Evolutionary conservation across 2,329 filamentous ascomycete species (phyloP).

Genomic region (Huntiella bhutanensis): DNA sequence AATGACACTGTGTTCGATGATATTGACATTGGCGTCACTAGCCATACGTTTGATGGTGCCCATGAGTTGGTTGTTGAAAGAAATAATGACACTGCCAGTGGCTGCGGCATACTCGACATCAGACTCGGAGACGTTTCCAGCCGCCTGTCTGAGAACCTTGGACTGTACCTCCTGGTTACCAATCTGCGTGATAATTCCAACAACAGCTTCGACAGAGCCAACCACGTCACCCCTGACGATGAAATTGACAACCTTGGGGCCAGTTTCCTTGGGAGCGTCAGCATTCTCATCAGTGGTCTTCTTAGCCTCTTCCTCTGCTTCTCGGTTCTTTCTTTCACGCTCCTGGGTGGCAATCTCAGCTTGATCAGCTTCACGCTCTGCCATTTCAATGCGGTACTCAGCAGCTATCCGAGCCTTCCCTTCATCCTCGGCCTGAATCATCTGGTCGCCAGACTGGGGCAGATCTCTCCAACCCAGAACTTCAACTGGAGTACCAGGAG

Average conservation of each 20-base stretch:
- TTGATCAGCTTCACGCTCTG: conserved; percentile 54
- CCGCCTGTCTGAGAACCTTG: conserved; percentile 55
- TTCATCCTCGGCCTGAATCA: conserved; percentile 67
- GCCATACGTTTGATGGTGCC: conserved; percentile 51
- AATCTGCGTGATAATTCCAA: conserved; percentile 54
- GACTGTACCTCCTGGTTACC: conserved; percentile 72
- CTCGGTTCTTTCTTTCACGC: conserved; percentile 38
- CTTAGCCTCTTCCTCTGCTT: conserved; percentile 21
- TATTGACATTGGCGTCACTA: conserved; percentile 48
- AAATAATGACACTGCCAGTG: conserved; percentile 58
- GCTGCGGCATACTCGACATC: conserved; percentile 75
- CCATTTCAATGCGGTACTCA: conserved; percentile 53
- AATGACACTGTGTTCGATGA: conserved; percentile 75
- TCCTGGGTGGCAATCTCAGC: conserved; percentile 65
- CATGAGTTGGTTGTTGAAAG: conserved; percentile 63
- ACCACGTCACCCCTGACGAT: conserved; percentile 84
- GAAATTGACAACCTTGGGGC: conserved; percentile 47
- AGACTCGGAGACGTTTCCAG: conserved; percentile 64
- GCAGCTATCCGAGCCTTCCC: conserved; percentile 60
- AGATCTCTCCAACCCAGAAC: conserved; percentile 82
- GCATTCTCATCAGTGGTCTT: conserved; percentile 18
- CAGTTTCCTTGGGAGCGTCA: conserved; percentile 19
- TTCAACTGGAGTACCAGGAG: conserved; percentile 78
- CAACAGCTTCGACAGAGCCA: conserved; percentile 81
- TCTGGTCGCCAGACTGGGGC: conserved; percentile 69